Conservation (phyloP, 1,139 yeast species). For the Nematodospora anomalae region DNA sequence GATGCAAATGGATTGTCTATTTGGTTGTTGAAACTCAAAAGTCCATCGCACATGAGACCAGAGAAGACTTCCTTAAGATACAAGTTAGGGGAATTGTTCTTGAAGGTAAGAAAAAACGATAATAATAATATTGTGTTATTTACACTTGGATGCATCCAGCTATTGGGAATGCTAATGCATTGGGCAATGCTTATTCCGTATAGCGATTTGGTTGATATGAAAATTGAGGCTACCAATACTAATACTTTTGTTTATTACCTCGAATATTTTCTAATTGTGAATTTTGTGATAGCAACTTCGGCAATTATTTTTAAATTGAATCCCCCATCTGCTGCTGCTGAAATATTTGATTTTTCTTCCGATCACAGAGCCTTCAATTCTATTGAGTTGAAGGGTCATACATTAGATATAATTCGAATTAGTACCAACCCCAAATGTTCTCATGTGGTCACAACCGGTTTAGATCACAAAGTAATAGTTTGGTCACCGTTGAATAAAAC, state of each 20-base stretch:
- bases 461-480: conserved; percentile 68
- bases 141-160: conserved; percentile 5
- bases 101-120: conserved; percentile 36
- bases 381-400: conserved; percentile 62
- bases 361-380: conserved; percentile 24
- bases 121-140: conserved; percentile 7
- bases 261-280: conserved; percentile 29
- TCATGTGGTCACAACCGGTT: conserved; percentile 65
- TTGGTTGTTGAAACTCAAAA: conserved; percentile 21
- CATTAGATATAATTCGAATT: conserved; percentile 61
- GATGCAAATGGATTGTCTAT: conserved; percentile 32
- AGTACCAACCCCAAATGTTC: conserved; percentile 56
- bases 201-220: conserved; percentile 14
- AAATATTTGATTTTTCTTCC: neutral
- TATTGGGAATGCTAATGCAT: conserved; percentile 18
- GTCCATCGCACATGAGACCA: conserved; percentile 15
- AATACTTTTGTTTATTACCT: conserved; percentile 31
- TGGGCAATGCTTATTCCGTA: conserved; percentile 32
- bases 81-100: conserved; percentile 34
- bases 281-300: conserved; percentile 30
- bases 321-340: conserved; percentile 1
- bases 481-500: conserved; percentile 63
- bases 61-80: conserved; percentile 24
- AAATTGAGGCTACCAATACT: conserved; percentile 19
- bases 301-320: conserved; percentile 19